Base-by-base conservation (phyloP, 306 rosid genomes). In the Geum urbanum region DNA sequence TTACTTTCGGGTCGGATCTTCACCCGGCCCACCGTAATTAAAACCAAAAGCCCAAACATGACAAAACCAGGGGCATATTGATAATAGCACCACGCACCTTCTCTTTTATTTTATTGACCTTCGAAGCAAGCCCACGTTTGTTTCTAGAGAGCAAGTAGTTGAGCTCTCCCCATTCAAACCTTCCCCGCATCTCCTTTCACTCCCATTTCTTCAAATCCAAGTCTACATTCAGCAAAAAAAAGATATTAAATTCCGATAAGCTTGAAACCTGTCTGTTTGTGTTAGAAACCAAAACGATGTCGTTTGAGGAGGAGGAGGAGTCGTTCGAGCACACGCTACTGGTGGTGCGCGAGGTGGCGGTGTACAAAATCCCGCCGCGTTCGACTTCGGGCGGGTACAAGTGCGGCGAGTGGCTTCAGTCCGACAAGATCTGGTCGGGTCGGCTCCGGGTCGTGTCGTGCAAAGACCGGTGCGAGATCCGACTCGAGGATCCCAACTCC, bases 401-500 rank as follows among this genome's bases (percentile, higher is more conserved):
- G 84, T 95, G 99, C 82, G 99, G 97, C 46, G 99, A 95, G 80
- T 95, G 99, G 99, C 92, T 95, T 1, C 99, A 95, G 70, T 91
- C 99, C 68, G 97, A 95, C 45, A 91, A 89, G 89, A 91, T 95
- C 82, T 95, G 99, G 97, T 74, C 97, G 50, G 99, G 99, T 20
- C 91, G 99, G 47, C 91, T 91, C 54, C 84, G 99, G 11, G 97
- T 95, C 39, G 97, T 91, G 0, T 95, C 96, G 3, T 86, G 99
- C 64, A 86, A 84, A 58, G 88, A 89, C 69, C 95, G 96, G 27
- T 95, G 99, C 66, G 99, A 95, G 96, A 95, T 95, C 92, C 97
- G 99, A 8, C 76, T 95, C 41, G 99, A 95, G 80, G 99, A 95
- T 70, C 96, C 99, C 0, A 85, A 77, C 78, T 86, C 92, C 45